Percentiles rank a stretch among this genome's conserved stretches.
Evolutionary conservation across 176 grass and related monocot species (phyloP).

Genomic region (Calamus simplicifolius): DNA sequence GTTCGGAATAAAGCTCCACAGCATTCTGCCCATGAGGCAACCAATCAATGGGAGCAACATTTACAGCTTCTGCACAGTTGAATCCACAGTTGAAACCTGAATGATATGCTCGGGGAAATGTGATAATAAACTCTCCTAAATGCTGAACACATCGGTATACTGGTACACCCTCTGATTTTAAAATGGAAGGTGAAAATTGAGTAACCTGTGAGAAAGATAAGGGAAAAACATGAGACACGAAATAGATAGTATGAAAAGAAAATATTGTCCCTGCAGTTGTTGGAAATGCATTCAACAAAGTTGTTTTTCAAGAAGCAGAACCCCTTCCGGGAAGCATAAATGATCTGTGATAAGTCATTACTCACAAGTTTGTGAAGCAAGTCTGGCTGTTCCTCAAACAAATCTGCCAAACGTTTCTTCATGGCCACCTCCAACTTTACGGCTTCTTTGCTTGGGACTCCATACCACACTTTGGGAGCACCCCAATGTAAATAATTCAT

Average conservation of each 20-base stretch:
- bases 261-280: no score
- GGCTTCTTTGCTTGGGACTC: slow-evolving; percentile 81
- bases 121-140: slow-evolving; percentile 82
- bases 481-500: slow-evolving; percentile 91
- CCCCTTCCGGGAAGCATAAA: background rate
- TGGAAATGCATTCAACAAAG: no score
- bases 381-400: slow-evolving; percentile 92
- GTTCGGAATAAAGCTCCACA: slow-evolving; percentile 77
- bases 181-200: slow-evolving; percentile 78
- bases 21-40: slow-evolving; percentile 83
- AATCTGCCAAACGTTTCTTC: slow-evolving; percentile 77
- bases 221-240: background rate
- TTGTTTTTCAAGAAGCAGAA: no score
- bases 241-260: no score
- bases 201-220: slow-evolving; percentile 2
- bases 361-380: slow-evolving; percentile 90
- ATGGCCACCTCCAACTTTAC: slow-evolving; percentile 69
- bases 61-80: slow-evolving; percentile 98
- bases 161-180: slow-evolving; percentile 83
- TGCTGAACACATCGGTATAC: slow-evolving; percentile 72
- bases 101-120: slow-evolving; percentile 88
- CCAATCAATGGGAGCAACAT: slow-evolving; percentile 96
- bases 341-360: slow-evolving; percentile 18
- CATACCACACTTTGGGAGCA: slow-evolving; percentile 96
- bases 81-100: slow-evolving; percentile 93